Evolutionary conservation across 192 early-diverging fungal species (phyloP).

Genomic region (Umbelopsis isabellina): DNA sequence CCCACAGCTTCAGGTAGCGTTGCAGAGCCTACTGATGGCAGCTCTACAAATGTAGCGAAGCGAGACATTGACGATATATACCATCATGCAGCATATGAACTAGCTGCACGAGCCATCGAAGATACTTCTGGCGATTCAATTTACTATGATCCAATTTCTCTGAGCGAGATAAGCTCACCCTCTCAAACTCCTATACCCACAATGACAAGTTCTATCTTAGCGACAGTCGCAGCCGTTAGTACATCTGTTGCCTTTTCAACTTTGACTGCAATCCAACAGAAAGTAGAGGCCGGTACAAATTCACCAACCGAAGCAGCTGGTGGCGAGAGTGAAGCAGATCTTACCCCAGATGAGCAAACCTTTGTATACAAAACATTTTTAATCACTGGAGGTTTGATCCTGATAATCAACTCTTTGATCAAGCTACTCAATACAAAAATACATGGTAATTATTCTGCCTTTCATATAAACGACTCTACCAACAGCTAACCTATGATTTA

Average conservation of each 20-base stretch:
- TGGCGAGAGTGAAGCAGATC: neutral
- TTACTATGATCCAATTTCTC: neutral
- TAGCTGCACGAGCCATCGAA: constrained; percentile 23
- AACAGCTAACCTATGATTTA: neutral
- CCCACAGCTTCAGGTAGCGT: neutral
- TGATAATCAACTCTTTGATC: constrained; percentile 38
- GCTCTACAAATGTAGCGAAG: neutral
- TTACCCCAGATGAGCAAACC: constrained; percentile 32
- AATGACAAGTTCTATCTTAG: neutral
- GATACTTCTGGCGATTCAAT: neutral
- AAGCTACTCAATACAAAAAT: constrained; percentile 41
- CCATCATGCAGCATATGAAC: neutral
- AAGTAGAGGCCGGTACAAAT: neutral
- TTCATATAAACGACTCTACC: neutral
- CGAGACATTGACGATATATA: neutral
- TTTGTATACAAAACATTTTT: constrained; percentile 43
- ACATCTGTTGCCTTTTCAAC: neutral
- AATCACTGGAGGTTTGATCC: constrained; percentile 35
- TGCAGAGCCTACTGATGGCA: neutral
- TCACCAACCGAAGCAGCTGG: neutral
- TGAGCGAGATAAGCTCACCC: neutral
- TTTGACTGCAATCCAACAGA: neutral
- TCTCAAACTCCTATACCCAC: neutral
- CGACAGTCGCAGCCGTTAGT: neutral
- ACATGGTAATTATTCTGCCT: constrained; percentile 25